Evolutionary conservation across 2,329 filamentous ascomycete species (phyloP).

Genomic region (Penicillium polonicum): DNA sequence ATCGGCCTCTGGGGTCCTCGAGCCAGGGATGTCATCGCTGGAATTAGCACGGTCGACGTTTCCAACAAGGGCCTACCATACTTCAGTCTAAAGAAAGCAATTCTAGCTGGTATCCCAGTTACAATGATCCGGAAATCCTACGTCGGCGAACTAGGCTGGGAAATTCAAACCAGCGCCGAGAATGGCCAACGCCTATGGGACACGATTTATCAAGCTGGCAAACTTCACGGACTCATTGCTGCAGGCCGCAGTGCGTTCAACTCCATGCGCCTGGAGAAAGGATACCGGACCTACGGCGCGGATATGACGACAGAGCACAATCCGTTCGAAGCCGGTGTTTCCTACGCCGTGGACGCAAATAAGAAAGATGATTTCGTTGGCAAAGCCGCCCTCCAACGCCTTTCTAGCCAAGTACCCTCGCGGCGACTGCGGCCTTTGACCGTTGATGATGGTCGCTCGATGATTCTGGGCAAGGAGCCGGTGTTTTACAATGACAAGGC

Average conservation of each 20-base stretch:
- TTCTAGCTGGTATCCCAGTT: constrained; percentile 57
- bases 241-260: constrained; percentile 60
- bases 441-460: constrained; percentile 56
- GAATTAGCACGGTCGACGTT: constrained; percentile 33
- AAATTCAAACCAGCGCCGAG: constrained; percentile 61
- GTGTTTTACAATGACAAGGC: constrained; percentile 52
- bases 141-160: constrained; percentile 63
- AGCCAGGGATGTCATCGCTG: constrained; percentile 52
- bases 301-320: constrained; percentile 63
- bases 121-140: constrained; percentile 58
- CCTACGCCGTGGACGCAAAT: constrained; percentile 47
- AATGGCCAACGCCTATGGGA: constrained; percentile 61
- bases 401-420: constrained; percentile 42
- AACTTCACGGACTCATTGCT: constrained; percentile 56
- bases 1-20: constrained; percentile 64
- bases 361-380: constrained; percentile 50
- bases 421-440: constrained; percentile 49
- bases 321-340: constrained; percentile 59
- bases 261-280: constrained; percentile 59
- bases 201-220: constrained; percentile 55
- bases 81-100: constrained; percentile 50
- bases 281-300: constrained; percentile 56
- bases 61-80: constrained; percentile 47
- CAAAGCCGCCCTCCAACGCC: constrained; percentile 48
- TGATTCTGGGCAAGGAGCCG: constrained; percentile 63